These are phyloP conservation scores for Septoria linicola DNA, from an alignment of 2,329 filamentous ascomycete genomes.

Conservation along the genomic window DNA sequence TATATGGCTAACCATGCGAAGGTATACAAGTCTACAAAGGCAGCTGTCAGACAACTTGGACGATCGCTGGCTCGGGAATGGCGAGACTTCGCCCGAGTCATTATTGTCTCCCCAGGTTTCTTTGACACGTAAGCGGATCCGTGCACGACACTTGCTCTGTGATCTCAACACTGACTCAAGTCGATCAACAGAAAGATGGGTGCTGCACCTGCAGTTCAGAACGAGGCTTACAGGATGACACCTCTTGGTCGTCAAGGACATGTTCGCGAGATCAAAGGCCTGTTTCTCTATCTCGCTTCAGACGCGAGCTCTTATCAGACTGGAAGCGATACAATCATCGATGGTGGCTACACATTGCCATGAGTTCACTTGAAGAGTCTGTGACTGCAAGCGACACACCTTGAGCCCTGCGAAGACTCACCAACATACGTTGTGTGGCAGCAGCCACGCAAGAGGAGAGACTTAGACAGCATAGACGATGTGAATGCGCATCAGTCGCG, in stretches of 20 bases:
- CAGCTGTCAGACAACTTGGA: slow-evolving; percentile 56
- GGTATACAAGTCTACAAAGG: slow-evolving; percentile 58
- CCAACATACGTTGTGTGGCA: too few species aligned
- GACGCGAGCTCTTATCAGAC: slow-evolving; percentile 38
- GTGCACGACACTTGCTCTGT: too few species aligned
- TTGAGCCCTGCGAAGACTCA: too few species aligned
- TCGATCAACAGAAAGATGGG: too few species aligned
- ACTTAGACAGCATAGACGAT: too few species aligned
- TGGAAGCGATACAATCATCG: slow-evolving; percentile 37
- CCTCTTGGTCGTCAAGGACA: slow-evolving; percentile 45
- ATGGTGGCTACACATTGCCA: slow-evolving; percentile 40
- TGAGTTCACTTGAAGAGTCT: too few species aligned
- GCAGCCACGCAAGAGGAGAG: too few species aligned
- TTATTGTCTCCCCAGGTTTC: slow-evolving; percentile 56
- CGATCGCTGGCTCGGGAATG: slow-evolving; percentile 58
- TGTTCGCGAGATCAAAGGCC: slow-evolving; percentile 38
- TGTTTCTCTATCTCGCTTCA: slow-evolving; percentile 37
- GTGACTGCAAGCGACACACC: too few species aligned
- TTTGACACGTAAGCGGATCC: too few species aligned
- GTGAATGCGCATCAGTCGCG: too few species aligned
- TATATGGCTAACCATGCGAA: slow-evolving; percentile 12
- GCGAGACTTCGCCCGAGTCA: slow-evolving; percentile 57
- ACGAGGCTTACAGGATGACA: slow-evolving; percentile 54
- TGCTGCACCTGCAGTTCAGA: slow-evolving; percentile 44
- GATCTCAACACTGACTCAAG: too few species aligned